Conservation (phyloP, 768 basidiomycete species). For the Suillus placidus region DNA sequence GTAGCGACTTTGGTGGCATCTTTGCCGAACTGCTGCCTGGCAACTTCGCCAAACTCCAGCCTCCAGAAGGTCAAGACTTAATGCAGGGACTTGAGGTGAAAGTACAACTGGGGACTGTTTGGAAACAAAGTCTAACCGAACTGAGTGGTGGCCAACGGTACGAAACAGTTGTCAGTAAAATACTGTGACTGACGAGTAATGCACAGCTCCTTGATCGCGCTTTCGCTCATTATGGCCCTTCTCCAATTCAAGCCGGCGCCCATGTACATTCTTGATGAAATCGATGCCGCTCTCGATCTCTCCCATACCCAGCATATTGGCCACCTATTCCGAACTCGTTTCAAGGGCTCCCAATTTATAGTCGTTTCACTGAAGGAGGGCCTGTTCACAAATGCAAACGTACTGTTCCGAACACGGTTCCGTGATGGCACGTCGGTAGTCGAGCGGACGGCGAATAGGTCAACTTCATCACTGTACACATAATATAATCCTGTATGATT, state of each 20-base stretch:
- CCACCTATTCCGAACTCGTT: conserved; percentile 94
- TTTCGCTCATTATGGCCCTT: conserved; percentile 97
- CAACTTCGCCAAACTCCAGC: conserved; percentile 93
- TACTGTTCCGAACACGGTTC: conserved; percentile 90
- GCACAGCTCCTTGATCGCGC: conserved; percentile 89
- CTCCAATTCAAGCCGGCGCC: conserved; percentile 99
- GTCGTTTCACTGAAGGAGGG: conserved; percentile 98
- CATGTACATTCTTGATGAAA: conserved; percentile 99
- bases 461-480: conserved; percentile 48
- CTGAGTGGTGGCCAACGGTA: conserved; percentile 96
- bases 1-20: conserved; percentile 88
- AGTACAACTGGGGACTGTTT: conserved; percentile 90
- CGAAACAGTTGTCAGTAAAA: conserved; percentile 24
- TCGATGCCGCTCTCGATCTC: conserved; percentile 95
- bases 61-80: conserved; percentile 91
- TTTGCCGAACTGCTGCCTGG: conserved; percentile 91
- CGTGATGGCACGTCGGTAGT: conserved; percentile 92
- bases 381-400: conserved; percentile 96
- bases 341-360: conserved; percentile 98
- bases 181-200: conserved; percentile 10
- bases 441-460: conserved; percentile 73
- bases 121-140: conserved; percentile 98
- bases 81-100: conserved; percentile 98
- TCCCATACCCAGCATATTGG: conserved; percentile 98
- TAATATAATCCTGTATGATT: conserved; percentile 15